Base-by-base conservation (phyloP, 306 rosid species). In the Dryas drummondii region DNA sequence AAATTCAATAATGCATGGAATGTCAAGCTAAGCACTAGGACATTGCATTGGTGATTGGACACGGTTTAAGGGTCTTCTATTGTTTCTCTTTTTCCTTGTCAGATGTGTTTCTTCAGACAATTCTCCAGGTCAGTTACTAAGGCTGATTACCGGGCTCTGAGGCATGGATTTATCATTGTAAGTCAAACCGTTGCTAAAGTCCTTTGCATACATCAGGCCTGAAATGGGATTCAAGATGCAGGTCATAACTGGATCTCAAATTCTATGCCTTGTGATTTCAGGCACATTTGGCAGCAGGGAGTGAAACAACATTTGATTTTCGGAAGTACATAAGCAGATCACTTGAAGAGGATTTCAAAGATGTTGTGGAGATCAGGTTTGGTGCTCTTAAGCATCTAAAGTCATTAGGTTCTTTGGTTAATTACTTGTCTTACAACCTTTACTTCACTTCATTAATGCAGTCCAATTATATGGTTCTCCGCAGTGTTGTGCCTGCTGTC, bases 51-150 rank as follows among this genome's bases (percentile, higher is more conserved):
- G 44, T 5, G 22, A 69, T 51, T 60, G 44, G 44, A 14, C 7
- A 26, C 10, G 56, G 16, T 27, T 49, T 49, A 68, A 68, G 72
- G 55, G 13, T 32, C 17, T n/a, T 50, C 61, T 16, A 50, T 49
- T 51, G 47, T 26, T 54, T 51, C 19, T 51, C 8, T 7, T 13
- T 73, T 46, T 40, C 76, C 9, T 5, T 53, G 57, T 46, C 82
- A 94, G 98, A 89, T 82, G 70, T 84, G 96, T 75, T 94, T 94
- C 88, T 90, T 91, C 85, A 84, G 98, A 76, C 98, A 94, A 75
- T 91, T 94, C 79, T 46, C 63, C 62, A 84, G 83, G 68, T 90
- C 97, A n/a, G 86, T 90, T 50, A 78, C 82, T 8, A 91, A 81
- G 83, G 88, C 78, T 79, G 98, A 94, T 76, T 94, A 94, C 84